Evolutionary conservation across 768 basidiomycete genomes (phyloP), one percentile per base, ranked within the genome.

Genomic region (Favolaschia claudopus): DNA sequence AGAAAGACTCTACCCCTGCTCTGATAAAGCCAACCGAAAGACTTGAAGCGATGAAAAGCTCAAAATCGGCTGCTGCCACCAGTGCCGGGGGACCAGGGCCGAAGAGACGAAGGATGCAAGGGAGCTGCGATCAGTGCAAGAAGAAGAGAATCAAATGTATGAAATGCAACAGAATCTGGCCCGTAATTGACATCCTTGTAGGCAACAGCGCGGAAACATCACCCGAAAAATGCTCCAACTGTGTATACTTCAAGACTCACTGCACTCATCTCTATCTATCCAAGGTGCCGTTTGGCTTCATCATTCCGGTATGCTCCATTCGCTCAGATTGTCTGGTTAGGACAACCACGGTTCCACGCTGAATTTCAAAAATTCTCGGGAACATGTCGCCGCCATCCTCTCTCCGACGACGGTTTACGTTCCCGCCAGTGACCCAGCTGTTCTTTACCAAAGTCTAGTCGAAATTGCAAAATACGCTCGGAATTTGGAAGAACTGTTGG

Each of bases 171-270:
- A n/a, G n/a, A n/a, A n/a, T n/a, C n/a, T n/a, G n/a, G n/a, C n/a
- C n/a, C 46, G 28, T 32, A 7, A 22, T n/a, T 33, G 8, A 48
- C 27, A 31, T 7, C 7, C 15, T 22, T 7, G 8, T 32, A 48
- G 85, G 85, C 59, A 83, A 89, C 58, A 88, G 87, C 63, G 82
- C 83, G 22, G 80, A 80, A 54, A 84, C 80, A 79, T 80, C 80
- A 8, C 74, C 74, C 3, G 82, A 82, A 37, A 69, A 73, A 43
- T 89, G 87, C 64, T 79, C 85, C 1, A 87, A 87, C 63, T 89
- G 87, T 63, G 74, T 77, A 1, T 64, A 75, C 2, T 80, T 76
- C 33, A 73, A 72, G 33, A 72, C 78, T 5, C 75, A 81, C 39
- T 89, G 87, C 66, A 84, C 80, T 5, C 87, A 88, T 64, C 78